Base-by-base conservation (phyloP, 495 filamentous ascomycete genomes). In the Penicillium bialowiezense region DNA sequence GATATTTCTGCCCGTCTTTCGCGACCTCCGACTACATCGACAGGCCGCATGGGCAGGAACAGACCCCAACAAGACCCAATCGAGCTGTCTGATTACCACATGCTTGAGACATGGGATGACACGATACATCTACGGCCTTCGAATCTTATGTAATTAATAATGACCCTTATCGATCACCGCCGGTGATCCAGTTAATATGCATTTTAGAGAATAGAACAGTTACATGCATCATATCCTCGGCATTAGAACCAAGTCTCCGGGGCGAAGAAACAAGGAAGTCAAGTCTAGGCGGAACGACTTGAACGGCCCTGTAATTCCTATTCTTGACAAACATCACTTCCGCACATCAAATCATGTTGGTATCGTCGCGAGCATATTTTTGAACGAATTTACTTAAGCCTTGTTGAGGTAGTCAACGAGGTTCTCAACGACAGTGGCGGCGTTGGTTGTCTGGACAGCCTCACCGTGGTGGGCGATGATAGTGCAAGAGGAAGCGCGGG, bases 401-500 rank as follows among this genome's bases (percentile, higher is more conserved):
- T 67, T 62, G 67, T 69, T 70, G 62, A 74, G 64, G 69, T 72
- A 74, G 58, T 74, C 70, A 41, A 64, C 67, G 17, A 74, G 60
- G 48, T 67, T 65, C 64, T 74, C 69, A 14, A 74, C 59, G 21
- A 68, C 63, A 34, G 61, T 62, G 2, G 67, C 67, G 33, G 69
- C 70, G 50, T 70, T 70, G 58, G 64, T 50, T 20, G 85, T 85
- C 59, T 84, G 75, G 34, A 79, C 69, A 32, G 54, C 65, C 64
- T 95, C 90, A 59, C 76, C 76, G 77, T 96, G 86, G 75, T 96
- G 89, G 56, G 80, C 86, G 67, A 98, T 70, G 62, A 98, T 82
- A 63, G 96, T 79, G 59, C 89, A 87, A 70, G 91, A 86, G 43
- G 71, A 82, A 55, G 91, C 91, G 76, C 90, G 91, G 65, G 85